Base-by-base conservation (phyloP, 2,329 filamentous ascomycete genomes). In the Thelonectria rubi region DNA sequence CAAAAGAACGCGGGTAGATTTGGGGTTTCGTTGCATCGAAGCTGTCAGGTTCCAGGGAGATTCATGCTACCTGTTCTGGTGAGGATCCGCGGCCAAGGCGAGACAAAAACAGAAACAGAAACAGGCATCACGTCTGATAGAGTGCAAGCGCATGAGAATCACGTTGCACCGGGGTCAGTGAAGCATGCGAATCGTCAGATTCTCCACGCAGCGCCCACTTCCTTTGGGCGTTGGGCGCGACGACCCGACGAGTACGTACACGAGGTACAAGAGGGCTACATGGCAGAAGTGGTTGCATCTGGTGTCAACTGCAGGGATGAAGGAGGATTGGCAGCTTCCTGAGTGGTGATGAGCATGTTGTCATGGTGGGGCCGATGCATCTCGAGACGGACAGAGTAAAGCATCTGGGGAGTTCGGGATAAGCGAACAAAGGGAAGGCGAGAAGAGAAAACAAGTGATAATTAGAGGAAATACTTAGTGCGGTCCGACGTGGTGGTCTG, bases 191-290 rank as follows among this genome's bases (percentile, higher is more conserved):
- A 43, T 61, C 32, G 47, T 10, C 53, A 61, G 48, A 57, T 53
- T 61, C 52, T 37, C 58, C 58, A 61, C 48, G 53, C 45, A 52
- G 15, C 32, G 17, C 30, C 46, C 26, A 46, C 30, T 15, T 20
- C 46, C 24, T 37, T 30, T 42, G 45, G n/a, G 9, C 20, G 42
- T 51, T 52, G 51, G 48, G 32, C 26, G 60, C 60, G 60, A 63
- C 60, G 60, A 63, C 50, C 60, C 60, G 60, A 32, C 20, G 56
- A 42, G 18, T 30, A 32, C 48, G 51, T 40, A 55, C 34, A 37
- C 37, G 26, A 46, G 58, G 48, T 57, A 61, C 53, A 30, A 49
- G 12, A 26, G 26, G 8, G 53, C 21, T 56, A 56, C 58, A 21
- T 15, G 48, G 30, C 20, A 49, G 32, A 5, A 55, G 34, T 50